Percentiles rank a stretch among this genome's conserved stretches.
phyloP scores from a whole-genome alignment of 257 asterid genomes.

The Echites panduratus region DNA sequence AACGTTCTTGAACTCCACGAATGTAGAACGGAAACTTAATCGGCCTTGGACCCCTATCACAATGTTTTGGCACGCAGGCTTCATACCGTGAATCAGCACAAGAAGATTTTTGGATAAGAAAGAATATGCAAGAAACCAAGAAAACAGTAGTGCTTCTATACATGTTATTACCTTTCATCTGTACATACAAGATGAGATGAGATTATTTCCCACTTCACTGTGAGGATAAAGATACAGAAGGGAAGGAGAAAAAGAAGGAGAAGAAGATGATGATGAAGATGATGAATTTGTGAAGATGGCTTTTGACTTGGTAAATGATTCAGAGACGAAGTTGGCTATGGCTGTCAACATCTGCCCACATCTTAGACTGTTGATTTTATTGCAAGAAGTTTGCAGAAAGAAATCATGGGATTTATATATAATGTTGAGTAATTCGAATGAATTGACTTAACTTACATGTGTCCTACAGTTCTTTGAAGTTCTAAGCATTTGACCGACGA shows the following conservation, averaged over 20 bases:
- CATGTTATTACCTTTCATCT: not conserved
- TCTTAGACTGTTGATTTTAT: slow-evolving; percentile 20
- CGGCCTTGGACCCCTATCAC: slow-evolving; percentile 36
- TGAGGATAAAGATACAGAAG: not conserved
- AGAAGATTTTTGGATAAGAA: slow-evolving; percentile 22
- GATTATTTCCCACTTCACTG: no score
- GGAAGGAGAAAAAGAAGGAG: not conserved
- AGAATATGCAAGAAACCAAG: slow-evolving; percentile 17
- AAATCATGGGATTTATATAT: not conserved
- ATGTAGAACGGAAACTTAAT: slow-evolving; percentile 58
- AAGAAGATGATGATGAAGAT: no score
- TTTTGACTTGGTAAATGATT: slow-evolving; percentile 12
- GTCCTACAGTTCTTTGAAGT: not conserved
- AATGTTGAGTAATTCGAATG: slow-evolving; percentile 20
- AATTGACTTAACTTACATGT: slow-evolving; percentile 27
- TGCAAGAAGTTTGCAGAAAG: not conserved
- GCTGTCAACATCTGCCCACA: slow-evolving; percentile 24
- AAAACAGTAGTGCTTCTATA: not conserved
- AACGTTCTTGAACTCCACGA: slow-evolving; percentile 24
- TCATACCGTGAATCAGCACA: slow-evolving; percentile 34
- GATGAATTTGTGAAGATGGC: slow-evolving; percentile 4
- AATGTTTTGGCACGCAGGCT: slow-evolving; percentile 34
- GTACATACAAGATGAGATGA: no score
- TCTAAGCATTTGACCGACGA: slow-evolving; percentile 12
- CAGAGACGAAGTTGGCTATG: not conserved